Evolutionary conservation across 208 protist genomes (phyloP).

Genomic region (Porcisia deanei): DNA sequence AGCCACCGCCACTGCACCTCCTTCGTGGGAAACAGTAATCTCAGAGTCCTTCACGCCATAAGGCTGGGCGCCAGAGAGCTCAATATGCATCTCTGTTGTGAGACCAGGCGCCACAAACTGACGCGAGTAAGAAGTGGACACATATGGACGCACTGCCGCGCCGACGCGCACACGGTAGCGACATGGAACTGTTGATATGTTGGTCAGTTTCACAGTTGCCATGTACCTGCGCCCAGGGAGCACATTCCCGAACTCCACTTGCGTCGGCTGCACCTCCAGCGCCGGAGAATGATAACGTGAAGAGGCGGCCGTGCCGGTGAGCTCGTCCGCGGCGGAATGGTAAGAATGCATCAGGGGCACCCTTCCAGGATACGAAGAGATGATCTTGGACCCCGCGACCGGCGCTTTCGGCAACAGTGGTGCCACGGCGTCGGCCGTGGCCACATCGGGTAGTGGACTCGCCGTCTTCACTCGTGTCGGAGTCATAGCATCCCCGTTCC

Average conservation of each 20-base stretch:
- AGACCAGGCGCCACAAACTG: constrained; percentile 82
- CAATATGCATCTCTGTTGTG: constrained; percentile 49
- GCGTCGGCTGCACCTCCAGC: constrained; percentile 25
- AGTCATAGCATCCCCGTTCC: neutral
- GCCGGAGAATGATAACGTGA: constrained; percentile 21
- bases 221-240: constrained; percentile 48
- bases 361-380: neutral
- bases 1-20: constrained; percentile 33
- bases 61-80: constrained; percentile 59
- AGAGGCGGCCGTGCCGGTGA: constrained; percentile 26
- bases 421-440: neutral
- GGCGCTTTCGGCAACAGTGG: neutral
- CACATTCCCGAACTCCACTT: constrained; percentile 60
- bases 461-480: neutral
- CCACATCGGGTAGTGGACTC: neutral
- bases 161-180: constrained; percentile 66
- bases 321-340: neutral
- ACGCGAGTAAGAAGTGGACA: constrained; percentile 59
- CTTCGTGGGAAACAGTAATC: constrained; percentile 50
- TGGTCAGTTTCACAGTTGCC: constrained; percentile 50
- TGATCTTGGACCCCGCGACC: neutral
- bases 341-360: constrained; percentile 38
- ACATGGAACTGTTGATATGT: constrained; percentile 80
- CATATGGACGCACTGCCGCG: constrained; percentile 22
- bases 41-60: constrained; percentile 31